A percentile compares a stretch with the other conserved stretches of the same genome.
These are phyloP conservation scores for Neonothopanus nambi DNA, from an alignment of 1,284 basidiomycete genomes.

Conservation along the genomic window DNA sequence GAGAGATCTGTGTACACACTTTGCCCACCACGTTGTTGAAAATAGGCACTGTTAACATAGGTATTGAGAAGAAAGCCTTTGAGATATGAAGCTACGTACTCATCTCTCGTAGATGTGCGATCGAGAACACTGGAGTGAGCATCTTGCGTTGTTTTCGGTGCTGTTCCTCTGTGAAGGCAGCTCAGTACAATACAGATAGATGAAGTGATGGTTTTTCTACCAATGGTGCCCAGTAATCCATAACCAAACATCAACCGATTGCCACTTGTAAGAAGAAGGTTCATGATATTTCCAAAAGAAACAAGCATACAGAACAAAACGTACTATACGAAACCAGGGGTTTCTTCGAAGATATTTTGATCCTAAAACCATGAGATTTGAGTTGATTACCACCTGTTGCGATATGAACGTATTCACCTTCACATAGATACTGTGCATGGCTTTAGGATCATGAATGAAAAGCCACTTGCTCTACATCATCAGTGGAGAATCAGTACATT, in stretches of 20 bases:
- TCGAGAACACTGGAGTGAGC: constrained; percentile 38
- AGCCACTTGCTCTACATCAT: constrained; percentile 19
- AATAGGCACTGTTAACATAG: background rate
- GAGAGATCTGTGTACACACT: background rate
- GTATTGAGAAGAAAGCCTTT: background rate
- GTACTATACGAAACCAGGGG: background rate
- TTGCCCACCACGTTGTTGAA: constrained; percentile 4
- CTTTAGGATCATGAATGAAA: constrained; percentile 32
- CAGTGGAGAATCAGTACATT: background rate
- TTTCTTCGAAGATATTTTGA: constrained; percentile 2
- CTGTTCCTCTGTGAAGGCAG: constrained; percentile 27
- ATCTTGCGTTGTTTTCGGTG: constrained; percentile 36
- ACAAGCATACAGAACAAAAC: background rate
- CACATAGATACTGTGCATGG: constrained; percentile 34
- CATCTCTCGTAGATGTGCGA: constrained; percentile 33
- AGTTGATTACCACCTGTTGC: constrained; percentile 20
- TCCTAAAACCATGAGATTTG: background rate
- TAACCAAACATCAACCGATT: constrained; percentile 31
- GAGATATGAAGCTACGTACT: background rate
- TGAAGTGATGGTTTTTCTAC: constrained; percentile 15
- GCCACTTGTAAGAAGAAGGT: constrained; percentile 16
- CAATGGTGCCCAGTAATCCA: constrained; percentile 30
- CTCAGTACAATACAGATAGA: background rate
- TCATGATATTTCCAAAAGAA: background rate
- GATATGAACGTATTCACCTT: constrained; percentile 31